These are phyloP conservation scores for Anthracocystis walkeri DNA, from an alignment of 1,284 basidiomycete genomes.

Conservation along the genomic window DNA sequence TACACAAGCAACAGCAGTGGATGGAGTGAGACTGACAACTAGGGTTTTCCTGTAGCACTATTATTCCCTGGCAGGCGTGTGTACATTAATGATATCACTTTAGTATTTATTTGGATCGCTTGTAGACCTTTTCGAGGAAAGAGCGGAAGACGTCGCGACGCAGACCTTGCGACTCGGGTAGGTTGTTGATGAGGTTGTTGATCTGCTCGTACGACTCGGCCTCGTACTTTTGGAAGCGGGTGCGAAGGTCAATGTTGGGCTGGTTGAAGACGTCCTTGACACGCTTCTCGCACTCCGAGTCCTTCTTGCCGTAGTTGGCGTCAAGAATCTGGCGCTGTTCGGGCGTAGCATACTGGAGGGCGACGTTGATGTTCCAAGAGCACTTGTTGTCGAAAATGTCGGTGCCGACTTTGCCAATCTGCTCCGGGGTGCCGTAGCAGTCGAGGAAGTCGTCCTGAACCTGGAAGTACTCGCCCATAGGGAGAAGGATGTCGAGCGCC, in stretches of 20 bases:
- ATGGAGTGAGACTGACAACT: too few relatives aligned
- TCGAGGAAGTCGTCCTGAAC: constrained; percentile 98
- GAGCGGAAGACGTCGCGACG: constrained; percentile 84
- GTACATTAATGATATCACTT: neutral
- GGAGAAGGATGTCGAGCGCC: constrained; percentile 86
- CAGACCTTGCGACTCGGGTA: constrained; percentile 71
- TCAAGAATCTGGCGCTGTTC: constrained; percentile 75
- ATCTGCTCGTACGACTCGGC: constrained; percentile 76
- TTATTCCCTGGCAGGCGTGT: too few relatives aligned
- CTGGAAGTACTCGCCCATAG: constrained; percentile 98
- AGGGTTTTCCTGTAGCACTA: too few relatives aligned
- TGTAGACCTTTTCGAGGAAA: constrained; percentile 91
- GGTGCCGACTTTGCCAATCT: constrained; percentile 96
- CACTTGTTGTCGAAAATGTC: constrained; percentile 99
- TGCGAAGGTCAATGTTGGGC: constrained; percentile 75
- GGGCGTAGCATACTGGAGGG: constrained; percentile 78
- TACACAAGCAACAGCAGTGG: too few relatives aligned
- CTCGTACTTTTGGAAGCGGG: constrained; percentile 83
- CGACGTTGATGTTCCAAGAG: constrained; percentile 94
- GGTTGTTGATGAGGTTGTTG: constrained; percentile 62
- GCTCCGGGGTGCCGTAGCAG: constrained; percentile 87
- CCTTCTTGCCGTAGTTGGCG: constrained; percentile 88
- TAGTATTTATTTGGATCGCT: constrained; percentile 71
- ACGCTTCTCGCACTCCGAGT: constrained; percentile 75
- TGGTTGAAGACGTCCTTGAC: constrained; percentile 85